Base-by-base conservation (phyloP, 2,329 filamentous ascomycete genomes). In the Torrubiella hemipterigena region DNA sequence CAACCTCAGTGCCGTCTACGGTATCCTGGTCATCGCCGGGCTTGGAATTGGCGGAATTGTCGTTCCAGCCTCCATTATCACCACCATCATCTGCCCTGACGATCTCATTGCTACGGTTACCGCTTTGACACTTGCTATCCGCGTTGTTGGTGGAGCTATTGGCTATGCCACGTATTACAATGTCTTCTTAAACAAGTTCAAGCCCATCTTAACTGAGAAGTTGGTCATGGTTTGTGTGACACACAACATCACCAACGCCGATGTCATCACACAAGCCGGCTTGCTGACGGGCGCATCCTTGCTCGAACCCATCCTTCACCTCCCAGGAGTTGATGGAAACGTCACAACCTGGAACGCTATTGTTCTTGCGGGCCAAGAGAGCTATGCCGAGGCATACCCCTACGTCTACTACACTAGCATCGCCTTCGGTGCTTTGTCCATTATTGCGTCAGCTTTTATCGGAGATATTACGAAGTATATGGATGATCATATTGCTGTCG, bases 21-120 rank as follows among this genome's bases (percentile, higher is more conserved):
- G 21, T 9, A 16, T 26, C n/a, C 30, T 31, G 13, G 21, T 31
- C 10, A 14, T 32, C 15, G 30, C 22, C 17, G 23, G 22, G 9
- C 8, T 32, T 14, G 30, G 30, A 5, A 32, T 32, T 23, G 30
- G 30, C 15, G 30, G 22, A 14, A 18, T 32, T n/a, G 15, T 32
- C 10, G 30, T 32, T 6, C 30, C 30, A 14, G 23, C 22, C 11
- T 74, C 71, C 2, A 77, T 81, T 41, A 77, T 81, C 35, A 72
- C 73, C 6, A 76, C 73, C 8, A 80, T 81, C 42, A 73, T 81
- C 41, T 80, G 74, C 38, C 76, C 77, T 0, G 72, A 77, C 45
- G 76, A 81, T 33, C 61, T 81, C 6, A 81, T 83, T 39, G 77
- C 74, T 7, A 81, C 77, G 3, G 65, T 81, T 27, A 69, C 76